Conservation (phyloP, 2,329 filamentous ascomycete genomes). For the Exophiala phaeomuriformis region DNA sequence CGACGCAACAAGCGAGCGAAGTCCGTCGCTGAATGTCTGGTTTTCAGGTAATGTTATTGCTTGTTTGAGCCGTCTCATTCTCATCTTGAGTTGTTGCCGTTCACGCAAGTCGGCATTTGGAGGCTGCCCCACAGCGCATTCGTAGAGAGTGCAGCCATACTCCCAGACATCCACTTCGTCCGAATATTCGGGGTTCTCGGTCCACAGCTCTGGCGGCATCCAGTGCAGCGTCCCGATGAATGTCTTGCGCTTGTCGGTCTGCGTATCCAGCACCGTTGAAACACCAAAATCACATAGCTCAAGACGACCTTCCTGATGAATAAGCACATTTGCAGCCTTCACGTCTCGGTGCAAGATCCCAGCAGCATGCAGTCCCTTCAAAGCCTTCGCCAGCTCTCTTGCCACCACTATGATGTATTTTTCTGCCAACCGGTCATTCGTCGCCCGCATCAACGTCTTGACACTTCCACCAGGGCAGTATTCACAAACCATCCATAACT, state of each 20-base stretch:
- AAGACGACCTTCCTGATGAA: slow-evolving; percentile 55
- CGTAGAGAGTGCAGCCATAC: slow-evolving; percentile 45
- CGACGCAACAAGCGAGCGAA: slow-evolving; percentile 41
- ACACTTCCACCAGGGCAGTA: slow-evolving; percentile 61
- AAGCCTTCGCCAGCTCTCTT: slow-evolving; percentile 54
- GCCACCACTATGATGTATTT: slow-evolving; percentile 58
- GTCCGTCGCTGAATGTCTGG: slow-evolving; percentile 38
- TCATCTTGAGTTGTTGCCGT: slow-evolving; percentile 28
- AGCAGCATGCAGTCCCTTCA: slow-evolving; percentile 58
- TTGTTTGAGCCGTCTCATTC: slow-evolving; percentile 41
- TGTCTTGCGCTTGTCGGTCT: slow-evolving; percentile 55
- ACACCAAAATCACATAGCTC: slow-evolving; percentile 62
- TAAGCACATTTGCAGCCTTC: slow-evolving; percentile 58
- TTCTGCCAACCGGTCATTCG: slow-evolving; percentile 48
- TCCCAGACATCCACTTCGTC: slow-evolving; percentile 48
- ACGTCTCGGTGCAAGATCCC: slow-evolving; percentile 60
- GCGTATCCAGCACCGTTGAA: slow-evolving; percentile 54
- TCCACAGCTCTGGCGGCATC: slow-evolving; percentile 57
- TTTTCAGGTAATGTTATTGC: slow-evolving; percentile 38
- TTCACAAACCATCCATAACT: slow-evolving; percentile 60
- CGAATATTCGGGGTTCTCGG: slow-evolving; percentile 39
- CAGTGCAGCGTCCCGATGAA: slow-evolving; percentile 61
- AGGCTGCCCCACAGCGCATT: slow-evolving; percentile 44
- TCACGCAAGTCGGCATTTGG: slow-evolving; percentile 43
- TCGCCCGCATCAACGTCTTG: slow-evolving; percentile 51